Percentiles rank a stretch among this genome's conserved stretches.
phyloP scores from a whole-genome alignment of 2,329 filamentous ascomycete genomes.

The Arachnopeziza araneosa region DNA sequence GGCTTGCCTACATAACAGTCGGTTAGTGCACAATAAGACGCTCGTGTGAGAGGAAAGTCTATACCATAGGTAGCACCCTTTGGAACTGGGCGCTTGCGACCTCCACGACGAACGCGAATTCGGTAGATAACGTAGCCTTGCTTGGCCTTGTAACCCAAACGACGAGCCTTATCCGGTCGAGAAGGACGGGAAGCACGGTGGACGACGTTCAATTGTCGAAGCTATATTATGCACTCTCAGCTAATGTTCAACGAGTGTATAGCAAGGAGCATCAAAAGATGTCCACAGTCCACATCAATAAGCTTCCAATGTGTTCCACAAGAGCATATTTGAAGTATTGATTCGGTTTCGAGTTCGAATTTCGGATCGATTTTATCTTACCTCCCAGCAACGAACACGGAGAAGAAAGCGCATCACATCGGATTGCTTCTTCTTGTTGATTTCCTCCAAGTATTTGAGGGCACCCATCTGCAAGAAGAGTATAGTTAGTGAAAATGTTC shows the following conservation, averaged over 20 bases:
- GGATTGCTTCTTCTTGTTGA: constrained; percentile 99
- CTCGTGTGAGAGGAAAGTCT: constrained; percentile 30
- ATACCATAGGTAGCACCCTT: constrained; percentile 99
- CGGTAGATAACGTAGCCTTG: constrained; percentile 99
- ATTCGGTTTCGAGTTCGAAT: constrained; percentile 26
- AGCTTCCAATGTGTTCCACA: constrained; percentile 25
- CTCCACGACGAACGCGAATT: constrained; percentile 95
- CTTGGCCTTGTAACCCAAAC: constrained; percentile 99
- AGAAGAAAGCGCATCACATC: constrained; percentile 99
- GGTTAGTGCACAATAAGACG: background rate
- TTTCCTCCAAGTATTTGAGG: constrained; percentile 99
- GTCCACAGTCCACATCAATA: constrained; percentile 26
- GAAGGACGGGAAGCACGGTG: constrained; percentile 97
- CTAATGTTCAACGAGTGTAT: constrained; percentile 99
- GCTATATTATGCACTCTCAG: constrained; percentile 99
- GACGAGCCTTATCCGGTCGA: constrained; percentile 99
- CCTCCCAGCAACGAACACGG: constrained; percentile 99
- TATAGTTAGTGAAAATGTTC: background rate
- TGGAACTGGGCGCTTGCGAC: constrained; percentile 90
- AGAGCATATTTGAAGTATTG: constrained; percentile 30
- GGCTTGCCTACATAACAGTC: constrained; percentile 71
- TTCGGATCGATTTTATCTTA: constrained; percentile 50
- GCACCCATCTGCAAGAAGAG: constrained; percentile 58
- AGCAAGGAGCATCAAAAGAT: constrained; percentile 52
- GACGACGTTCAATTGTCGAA: constrained; percentile 99